phyloP scores from a whole-genome alignment of 2,329 filamentous ascomycete genomes.

The Monilinia aucupariae region DNA sequence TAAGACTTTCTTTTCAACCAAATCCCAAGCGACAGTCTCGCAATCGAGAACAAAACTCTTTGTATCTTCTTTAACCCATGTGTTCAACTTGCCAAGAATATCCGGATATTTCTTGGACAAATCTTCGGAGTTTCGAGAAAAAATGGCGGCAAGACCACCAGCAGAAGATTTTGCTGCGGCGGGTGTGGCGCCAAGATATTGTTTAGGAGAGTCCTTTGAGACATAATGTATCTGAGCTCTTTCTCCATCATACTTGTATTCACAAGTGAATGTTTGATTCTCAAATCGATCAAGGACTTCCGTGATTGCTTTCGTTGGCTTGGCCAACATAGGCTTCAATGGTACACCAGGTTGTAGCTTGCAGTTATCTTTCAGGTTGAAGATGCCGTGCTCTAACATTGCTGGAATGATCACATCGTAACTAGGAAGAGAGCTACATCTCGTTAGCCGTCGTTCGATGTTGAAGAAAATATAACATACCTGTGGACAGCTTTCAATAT shows the following conservation, averaged over 20 bases:
- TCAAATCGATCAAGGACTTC: constrained; percentile 97
- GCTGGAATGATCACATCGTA: constrained; percentile 93
- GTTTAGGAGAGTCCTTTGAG: constrained; percentile 66
- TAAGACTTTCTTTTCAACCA: constrained; percentile 88
- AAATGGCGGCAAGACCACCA: constrained; percentile 78
- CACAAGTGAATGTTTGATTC: constrained; percentile 90
- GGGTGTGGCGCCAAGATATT: constrained; percentile 58
- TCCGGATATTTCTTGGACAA: constrained; percentile 97
- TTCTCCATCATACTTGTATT: constrained; percentile 98
- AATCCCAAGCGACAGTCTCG: constrained; percentile 95
- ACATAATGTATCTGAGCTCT: constrained; percentile 98
- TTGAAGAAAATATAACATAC: constrained; percentile 40
- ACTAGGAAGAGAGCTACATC: constrained; percentile 76
- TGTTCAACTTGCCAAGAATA: constrained; percentile 78
- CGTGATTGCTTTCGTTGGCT: constrained; percentile 95
- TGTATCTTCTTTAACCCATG: constrained; percentile 85
- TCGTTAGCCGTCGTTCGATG: constrained; percentile 34
- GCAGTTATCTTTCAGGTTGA: constrained; percentile 75
- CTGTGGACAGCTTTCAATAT: constrained; percentile 88
- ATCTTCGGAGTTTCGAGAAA: constrained; percentile 96
- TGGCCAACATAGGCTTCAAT: constrained; percentile 96
- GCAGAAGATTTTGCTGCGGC: constrained; percentile 51
- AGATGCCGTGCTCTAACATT: constrained; percentile 80
- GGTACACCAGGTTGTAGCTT: constrained; percentile 91
- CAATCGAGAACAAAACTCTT: constrained; percentile 98